Conservation (phyloP, 306 rosid species). For the Parietaria judaica region DNA sequence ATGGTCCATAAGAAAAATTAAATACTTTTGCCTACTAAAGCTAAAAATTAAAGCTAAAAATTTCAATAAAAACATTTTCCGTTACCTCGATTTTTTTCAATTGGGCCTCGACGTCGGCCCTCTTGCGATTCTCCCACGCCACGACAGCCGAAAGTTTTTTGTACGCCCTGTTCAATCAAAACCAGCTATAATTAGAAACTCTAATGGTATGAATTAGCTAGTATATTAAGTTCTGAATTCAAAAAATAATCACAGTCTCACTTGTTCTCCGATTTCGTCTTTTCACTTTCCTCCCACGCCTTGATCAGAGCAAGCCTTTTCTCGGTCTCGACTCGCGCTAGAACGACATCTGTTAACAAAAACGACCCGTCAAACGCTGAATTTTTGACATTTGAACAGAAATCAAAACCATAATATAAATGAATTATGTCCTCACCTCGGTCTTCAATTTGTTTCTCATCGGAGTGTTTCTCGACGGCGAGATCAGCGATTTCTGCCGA, state of each 20-base stretch:
- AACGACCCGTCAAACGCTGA: too few relatives aligned
- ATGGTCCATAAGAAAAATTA: too few relatives aligned
- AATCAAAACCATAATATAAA: too few relatives aligned
- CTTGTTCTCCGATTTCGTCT: constrained; percentile 77
- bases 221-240: not conserved
- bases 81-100: constrained; percentile 63
- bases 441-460: constrained; percentile 25
- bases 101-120: constrained; percentile 47
- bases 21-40: too few relatives aligned
- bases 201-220: not conserved
- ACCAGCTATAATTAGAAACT: not conserved
- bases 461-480: constrained; percentile 20
- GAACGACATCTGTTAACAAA: constrained; percentile 28
- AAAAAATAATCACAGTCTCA: constrained; percentile 8
- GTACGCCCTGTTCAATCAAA: constrained; percentile 44
- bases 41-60: too few relatives aligned
- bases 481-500: constrained; percentile 37
- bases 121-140: constrained; percentile 61
- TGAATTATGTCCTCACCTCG: constrained; percentile 30
- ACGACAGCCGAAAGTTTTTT: constrained; percentile 50
- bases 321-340: constrained; percentile 53
- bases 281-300: constrained; percentile 96
- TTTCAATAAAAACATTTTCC: too few relatives aligned
- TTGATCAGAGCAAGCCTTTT: constrained; percentile 72
- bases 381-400: too few relatives aligned